Conservation (phyloP, 2,329 filamentous ascomycete genomes). For the Trichophaea hybrida region DNA sequence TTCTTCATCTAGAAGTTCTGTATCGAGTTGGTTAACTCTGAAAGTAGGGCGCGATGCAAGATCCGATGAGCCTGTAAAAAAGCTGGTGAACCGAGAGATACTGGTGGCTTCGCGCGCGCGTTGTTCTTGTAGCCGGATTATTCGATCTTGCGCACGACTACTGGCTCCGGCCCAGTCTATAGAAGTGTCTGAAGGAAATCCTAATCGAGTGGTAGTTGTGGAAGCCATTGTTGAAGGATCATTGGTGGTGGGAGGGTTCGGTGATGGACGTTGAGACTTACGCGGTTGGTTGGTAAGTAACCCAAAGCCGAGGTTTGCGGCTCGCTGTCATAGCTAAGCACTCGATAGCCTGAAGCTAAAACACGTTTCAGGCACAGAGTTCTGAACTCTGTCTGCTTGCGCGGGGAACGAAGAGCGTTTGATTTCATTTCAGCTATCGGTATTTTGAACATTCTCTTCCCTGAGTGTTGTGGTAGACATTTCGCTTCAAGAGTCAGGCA, state of each 20-base stretch:
- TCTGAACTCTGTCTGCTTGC: too few species aligned
- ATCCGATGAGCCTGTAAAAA: conserved; percentile 11
- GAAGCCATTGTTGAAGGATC: conserved; percentile 19
- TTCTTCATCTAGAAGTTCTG: conserved; percentile 88
- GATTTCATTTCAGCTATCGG: too few species aligned
- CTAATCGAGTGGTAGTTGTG: conserved; percentile 9
- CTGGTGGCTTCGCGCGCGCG: conserved; percentile 20
- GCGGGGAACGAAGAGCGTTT: too few species aligned
- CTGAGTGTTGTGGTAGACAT: too few species aligned
- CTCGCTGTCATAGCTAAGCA: not conserved
- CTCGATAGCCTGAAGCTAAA: not conserved
- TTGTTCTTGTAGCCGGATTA: conserved; percentile 22
- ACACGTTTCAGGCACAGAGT: too few species aligned
- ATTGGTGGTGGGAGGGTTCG: conserved; percentile 6
- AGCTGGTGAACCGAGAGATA: conserved; percentile 13
- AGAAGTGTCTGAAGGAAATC: conserved; percentile 5
- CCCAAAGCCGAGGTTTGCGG: not conserved
- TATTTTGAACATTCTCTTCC: too few species aligned
- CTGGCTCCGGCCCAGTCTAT: conserved; percentile 25
- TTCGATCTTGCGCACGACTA: conserved; percentile 25
- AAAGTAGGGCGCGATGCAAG: conserved; percentile 54
- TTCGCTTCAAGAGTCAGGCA: too few species aligned
- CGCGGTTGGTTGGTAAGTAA: not conserved
- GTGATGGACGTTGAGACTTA: not conserved
- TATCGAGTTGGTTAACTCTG: conserved; percentile 88